Evolutionary conservation across 1,284 basidiomycete genomes (phyloP).

Genomic region (Ceratobasidium sp.): DNA sequence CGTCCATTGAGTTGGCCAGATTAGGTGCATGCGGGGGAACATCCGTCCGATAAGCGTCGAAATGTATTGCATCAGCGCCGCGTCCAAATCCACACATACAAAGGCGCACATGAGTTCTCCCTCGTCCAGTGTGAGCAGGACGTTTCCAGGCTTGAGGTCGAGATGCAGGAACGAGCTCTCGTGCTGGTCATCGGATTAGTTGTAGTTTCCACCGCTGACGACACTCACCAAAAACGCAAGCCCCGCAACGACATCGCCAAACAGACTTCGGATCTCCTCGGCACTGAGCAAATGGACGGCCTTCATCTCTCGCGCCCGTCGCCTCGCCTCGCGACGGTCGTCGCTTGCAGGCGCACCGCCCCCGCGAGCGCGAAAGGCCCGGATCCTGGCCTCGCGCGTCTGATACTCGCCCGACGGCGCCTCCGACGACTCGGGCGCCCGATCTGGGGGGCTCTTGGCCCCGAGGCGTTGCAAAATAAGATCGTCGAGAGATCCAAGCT

Average conservation of each 20-base stretch:
- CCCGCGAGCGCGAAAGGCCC: slow-evolving; percentile 76
- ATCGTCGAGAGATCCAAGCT: slow-evolving; percentile 67
- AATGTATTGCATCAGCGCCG: slow-evolving; percentile 28
- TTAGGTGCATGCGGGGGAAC: slow-evolving; percentile 21
- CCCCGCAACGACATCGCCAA: slow-evolving; percentile 82
- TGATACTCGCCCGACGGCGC: slow-evolving; percentile 56
- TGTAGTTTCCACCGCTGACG: background rate
- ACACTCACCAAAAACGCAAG: slow-evolving; percentile 82
- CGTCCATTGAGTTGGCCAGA: slow-evolving; percentile 7
- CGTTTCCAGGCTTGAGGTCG: slow-evolving; percentile 93
- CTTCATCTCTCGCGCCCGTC: slow-evolving; percentile 56
- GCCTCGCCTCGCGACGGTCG: slow-evolving; percentile 49
- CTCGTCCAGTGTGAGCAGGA: slow-evolving; percentile 92
- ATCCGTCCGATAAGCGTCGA: slow-evolving; percentile 19
- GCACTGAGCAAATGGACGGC: slow-evolving; percentile 84
- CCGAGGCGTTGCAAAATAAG: slow-evolving; percentile 47
- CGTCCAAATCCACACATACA: background rate
- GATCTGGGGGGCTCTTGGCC: slow-evolving; percentile 52
- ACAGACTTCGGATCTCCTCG: slow-evolving; percentile 81
- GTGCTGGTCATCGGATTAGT: slow-evolving; percentile 65
- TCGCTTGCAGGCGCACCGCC: slow-evolving; percentile 66
- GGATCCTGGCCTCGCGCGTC: slow-evolving; percentile 77
- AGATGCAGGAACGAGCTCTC: slow-evolving; percentile 88
- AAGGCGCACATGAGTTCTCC: slow-evolving; percentile 77
- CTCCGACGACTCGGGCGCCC: slow-evolving; percentile 41